Percentiles rank a stretch among this genome's conserved stretches.
Conservation (phyloP, 371 early-diverging fungal species). For the Rhizopus stolonifer region DNA sequence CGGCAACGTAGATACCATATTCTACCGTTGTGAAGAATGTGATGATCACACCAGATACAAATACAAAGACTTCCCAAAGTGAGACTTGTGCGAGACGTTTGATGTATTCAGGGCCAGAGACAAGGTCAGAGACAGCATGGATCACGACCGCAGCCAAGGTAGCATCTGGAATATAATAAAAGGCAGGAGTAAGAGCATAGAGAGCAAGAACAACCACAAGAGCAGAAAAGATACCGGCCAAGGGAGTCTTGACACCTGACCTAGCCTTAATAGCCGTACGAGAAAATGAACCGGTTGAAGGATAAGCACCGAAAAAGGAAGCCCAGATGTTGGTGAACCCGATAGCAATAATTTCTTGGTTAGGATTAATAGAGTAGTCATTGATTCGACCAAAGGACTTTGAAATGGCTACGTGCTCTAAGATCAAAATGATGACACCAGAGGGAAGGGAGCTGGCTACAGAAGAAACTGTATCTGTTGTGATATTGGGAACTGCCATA, state of each 20-base stretch:
- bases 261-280: slow-evolving; percentile 74
- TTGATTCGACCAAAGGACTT: slow-evolving; percentile 79
- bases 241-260: slow-evolving; percentile 82
- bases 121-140: slow-evolving; percentile 64
- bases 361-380: slow-evolving; percentile 63
- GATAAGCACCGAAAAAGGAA: slow-evolving; percentile 76
- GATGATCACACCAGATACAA: slow-evolving; percentile 56
- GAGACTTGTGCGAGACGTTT: slow-evolving; percentile 44
- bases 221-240: slow-evolving; percentile 78
- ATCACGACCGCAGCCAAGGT: slow-evolving; percentile 81
- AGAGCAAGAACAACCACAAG: slow-evolving; percentile 75
- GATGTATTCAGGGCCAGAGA: slow-evolving; percentile 40
- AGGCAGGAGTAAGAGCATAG: slow-evolving; percentile 77
- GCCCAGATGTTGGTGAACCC: slow-evolving; percentile 81
- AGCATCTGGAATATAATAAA: slow-evolving; percentile 85
- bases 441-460: slow-evolving; percentile 60
- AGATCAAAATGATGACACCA: slow-evolving; percentile 68
- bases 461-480: slow-evolving; percentile 34
- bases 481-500: slow-evolving; percentile 52
- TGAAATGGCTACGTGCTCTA: slow-evolving; percentile 85
- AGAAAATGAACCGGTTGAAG: slow-evolving; percentile 51
- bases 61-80: slow-evolving; percentile 56
- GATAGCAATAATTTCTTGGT: slow-evolving; percentile 86
- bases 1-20: slow-evolving; percentile 67
- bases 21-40: slow-evolving; percentile 73